Evolutionary conservation across 805 yeast genomes (phyloP).

Genomic region (Candida ortonii): DNA sequence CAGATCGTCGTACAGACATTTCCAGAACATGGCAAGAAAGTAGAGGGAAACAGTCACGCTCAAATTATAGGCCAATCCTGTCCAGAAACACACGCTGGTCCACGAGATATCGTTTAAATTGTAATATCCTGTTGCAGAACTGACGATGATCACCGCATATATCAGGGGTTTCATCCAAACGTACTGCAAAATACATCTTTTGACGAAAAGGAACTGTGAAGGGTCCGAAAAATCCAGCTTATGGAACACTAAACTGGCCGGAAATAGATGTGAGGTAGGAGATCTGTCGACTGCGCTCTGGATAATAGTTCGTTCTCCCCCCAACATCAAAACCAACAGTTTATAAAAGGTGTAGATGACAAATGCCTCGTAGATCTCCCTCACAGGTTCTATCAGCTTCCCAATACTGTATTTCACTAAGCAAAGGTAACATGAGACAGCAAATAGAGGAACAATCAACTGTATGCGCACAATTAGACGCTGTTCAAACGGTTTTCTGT

Average conservation of each 20-base stretch:
- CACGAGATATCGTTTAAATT: constrained; percentile 48
- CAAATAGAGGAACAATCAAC: constrained; percentile 76
- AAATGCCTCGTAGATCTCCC: constrained; percentile 94
- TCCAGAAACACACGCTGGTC: constrained; percentile 56
- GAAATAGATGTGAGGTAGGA: constrained; percentile 67
- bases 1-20: constrained; percentile 75
- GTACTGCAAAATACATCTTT: constrained; percentile 86
- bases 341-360: constrained; percentile 92
- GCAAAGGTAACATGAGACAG: constrained; percentile 63
- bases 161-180: constrained; percentile 91
- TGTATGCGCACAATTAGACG: constrained; percentile 79
- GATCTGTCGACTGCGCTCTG: constrained; percentile 55
- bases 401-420: constrained; percentile 46
- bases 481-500: constrained; percentile 87
- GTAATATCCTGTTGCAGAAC: constrained; percentile 48
- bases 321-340: constrained; percentile 74
- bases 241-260: constrained; percentile 45
- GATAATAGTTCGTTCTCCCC: constrained; percentile 88
- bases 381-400: constrained; percentile 61
- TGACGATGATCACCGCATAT: constrained; percentile 50
- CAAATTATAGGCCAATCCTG: constrained; percentile 68
- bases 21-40: constrained; percentile 89
- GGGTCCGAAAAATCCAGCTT: constrained; percentile 87
- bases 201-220: constrained; percentile 65
- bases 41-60: constrained; percentile 82